A percentile compares a stretch with the other conserved stretches of the same genome.
phyloP scores from a whole-genome alignment of 352 stramenopile genomes.

The Phytophthora sp. region DNA sequence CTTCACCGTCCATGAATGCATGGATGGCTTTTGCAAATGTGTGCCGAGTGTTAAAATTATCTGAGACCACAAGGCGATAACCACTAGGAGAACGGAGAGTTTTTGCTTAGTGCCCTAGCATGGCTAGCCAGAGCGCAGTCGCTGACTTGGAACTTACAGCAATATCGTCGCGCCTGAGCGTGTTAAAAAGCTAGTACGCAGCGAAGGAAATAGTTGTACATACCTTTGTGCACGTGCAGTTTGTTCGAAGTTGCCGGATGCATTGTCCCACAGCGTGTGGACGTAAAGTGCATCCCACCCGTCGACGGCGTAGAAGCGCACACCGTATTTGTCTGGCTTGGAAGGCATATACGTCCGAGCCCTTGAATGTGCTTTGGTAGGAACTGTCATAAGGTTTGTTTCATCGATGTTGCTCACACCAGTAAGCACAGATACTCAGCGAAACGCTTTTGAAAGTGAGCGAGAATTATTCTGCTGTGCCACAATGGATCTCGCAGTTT shows the following conservation, averaged over 20 bases:
- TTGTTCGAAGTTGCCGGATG: too few relatives aligned
- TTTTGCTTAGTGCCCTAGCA: constrained; percentile 2
- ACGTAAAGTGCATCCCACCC: neutral
- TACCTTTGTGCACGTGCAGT: too few relatives aligned
- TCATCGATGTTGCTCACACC: constrained; percentile 23
- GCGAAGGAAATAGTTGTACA: constrained; percentile 4
- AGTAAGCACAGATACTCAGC: constrained; percentile 5
- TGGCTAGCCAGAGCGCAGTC: constrained; percentile 11
- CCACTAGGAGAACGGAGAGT: constrained; percentile 2
- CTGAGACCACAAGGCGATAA: constrained; percentile 7
- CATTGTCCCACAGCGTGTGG: too few relatives aligned
- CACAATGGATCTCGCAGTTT: constrained; percentile 11
- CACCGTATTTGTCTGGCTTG: too few relatives aligned
- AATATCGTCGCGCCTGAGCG: neutral
- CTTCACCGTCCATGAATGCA: constrained; percentile 19
- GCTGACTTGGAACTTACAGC: neutral
- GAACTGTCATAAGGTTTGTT: too few relatives aligned
- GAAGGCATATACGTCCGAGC: too few relatives aligned
- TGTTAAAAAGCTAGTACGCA: constrained; percentile 8
- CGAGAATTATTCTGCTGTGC: neutral
- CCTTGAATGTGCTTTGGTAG: too few relatives aligned
- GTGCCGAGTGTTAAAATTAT: constrained; percentile 25
- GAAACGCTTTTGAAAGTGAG: constrained; percentile 15
- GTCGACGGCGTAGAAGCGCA: too few relatives aligned
- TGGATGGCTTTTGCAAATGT: constrained; percentile 12